These are phyloP conservation scores for Trichoderma arundinaceum DNA, from an alignment of 2,329 filamentous ascomycete genomes.

Conservation along the genomic window DNA sequence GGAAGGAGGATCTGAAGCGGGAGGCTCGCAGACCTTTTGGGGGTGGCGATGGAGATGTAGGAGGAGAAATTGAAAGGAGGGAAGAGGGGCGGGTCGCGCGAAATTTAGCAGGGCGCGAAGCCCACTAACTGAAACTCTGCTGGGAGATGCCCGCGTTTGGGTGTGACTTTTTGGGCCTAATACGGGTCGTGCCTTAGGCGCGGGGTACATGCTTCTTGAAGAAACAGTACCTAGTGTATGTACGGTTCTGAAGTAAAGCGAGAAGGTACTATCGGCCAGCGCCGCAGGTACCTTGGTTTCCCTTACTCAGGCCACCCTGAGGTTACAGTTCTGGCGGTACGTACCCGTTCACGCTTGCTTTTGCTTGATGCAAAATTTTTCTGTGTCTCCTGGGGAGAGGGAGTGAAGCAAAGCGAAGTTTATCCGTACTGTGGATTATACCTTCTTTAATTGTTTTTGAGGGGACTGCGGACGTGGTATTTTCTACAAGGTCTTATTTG, in stretches of 20 bases:
- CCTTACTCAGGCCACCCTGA: neutral
- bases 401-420: conserved; percentile 10
- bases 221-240: neutral
- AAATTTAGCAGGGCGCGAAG: conserved; percentile 14
- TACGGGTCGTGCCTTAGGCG: neutral
- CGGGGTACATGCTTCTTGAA: neutral
- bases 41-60: conserved; percentile 28
- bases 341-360: conserved; percentile 14
- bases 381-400: neutral
- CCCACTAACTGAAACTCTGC: conserved; percentile 27
- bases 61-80: conserved; percentile 30
- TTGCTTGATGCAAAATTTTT: conserved; percentile 5
- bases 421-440: conserved; percentile 1
- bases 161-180: conserved; percentile 12
- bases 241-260: neutral
- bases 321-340: neutral
- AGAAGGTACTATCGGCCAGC: neutral
- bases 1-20: conserved; percentile 12
- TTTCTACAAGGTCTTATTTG: too few species aligned
- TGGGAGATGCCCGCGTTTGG: conserved; percentile 11
- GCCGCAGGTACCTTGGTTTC: neutral
- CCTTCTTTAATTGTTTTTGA: neutral
- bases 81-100: conserved; percentile 30
- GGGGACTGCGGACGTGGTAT: neutral
- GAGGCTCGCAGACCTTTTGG: conserved; percentile 13